Evolutionary conservation across 768 basidiomycete species (phyloP), one percentile per base, ranked within the genome.

Genomic region (Suillus bovinus): DNA sequence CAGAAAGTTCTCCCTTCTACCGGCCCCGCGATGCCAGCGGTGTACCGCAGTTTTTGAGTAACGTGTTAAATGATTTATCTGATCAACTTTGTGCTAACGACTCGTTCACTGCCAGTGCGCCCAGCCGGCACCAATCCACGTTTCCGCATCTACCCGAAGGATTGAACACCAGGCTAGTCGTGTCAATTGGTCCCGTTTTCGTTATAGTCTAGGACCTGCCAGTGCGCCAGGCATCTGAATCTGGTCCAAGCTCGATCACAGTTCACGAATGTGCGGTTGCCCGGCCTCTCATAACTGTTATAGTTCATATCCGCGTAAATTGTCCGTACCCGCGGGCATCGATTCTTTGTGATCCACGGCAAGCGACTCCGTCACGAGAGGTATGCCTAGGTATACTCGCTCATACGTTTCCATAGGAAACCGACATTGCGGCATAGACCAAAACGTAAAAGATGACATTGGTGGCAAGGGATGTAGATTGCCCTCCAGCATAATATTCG

Each of bases 251-350:
- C 20, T n/a, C 50, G 24, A 24, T 38, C 36, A 38, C 54, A 38
- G 42, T 58, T 17, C 44, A 27, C 60, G 24, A 64, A 42, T 46
- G 47, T 55, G 33, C 20, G 59, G 47, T 20, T 5, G 67, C 46
- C 54, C 52, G 24, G 39, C 59, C 50, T 34, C 34, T 52, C 50
- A 52, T 52, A 52, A 52, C 34, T 60, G 57, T 63, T 65, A n/a
- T n/a, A 61, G 44, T 65, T 74, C 74, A 76, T 76, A 64, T 74
- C 73, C 73, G 74, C 71, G 63, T 66, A 67, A 63, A 58, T 65
- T 47, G 11, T 59, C 54, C 64, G 50, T 13, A 64, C 71, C 59
- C 71, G 71, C 73, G 70, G 72, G 67, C 63, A 62, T 60, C 55
- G 62, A 68, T 63, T 61, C 6, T 47, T 59, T 59, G 62, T 66